Percentiles rank a stretch among this genome's conserved stretches.
Conservation (phyloP, 352 stramenopile species). For the Globisporangium irregulare region DNA sequence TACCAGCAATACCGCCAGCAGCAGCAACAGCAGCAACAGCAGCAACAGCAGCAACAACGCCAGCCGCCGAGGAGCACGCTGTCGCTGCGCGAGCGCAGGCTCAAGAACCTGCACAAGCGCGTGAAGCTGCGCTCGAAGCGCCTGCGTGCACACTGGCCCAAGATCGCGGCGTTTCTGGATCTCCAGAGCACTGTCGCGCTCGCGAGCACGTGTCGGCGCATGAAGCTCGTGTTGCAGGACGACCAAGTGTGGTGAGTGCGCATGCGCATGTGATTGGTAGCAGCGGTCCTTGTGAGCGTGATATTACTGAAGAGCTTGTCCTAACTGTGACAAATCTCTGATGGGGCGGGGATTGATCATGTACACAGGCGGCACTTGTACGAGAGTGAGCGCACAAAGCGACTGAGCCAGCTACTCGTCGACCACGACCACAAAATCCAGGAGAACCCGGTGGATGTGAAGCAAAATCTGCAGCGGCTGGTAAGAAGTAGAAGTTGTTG, state of each 20-base stretch:
- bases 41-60: background rate
- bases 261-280: background rate
- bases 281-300: too few relatives aligned
- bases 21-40: background rate
- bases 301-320: too few relatives aligned
- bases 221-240: conserved; percentile 38
- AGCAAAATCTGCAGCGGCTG: conserved; percentile 40
- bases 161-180: conserved; percentile 35
- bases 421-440: background rate
- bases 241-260: conserved; percentile 39
- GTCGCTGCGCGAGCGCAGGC: conserved; percentile 33
- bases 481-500: conserved; percentile 17
- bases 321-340: background rate
- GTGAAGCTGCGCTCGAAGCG: conserved; percentile 60
- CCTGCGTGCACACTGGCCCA: conserved; percentile 40
- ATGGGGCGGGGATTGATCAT: background rate
- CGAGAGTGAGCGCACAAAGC: conserved; percentile 24
- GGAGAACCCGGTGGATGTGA: conserved; percentile 9
- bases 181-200: conserved; percentile 36
- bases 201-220: conserved; percentile 30
- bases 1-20: too few relatives aligned
- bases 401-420: conserved; percentile 33
- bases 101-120: conserved; percentile 45
- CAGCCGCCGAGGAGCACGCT: conserved; percentile 7
- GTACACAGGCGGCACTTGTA: conserved; percentile 31